Evolutionary conservation across 495 filamentous ascomycete species (phyloP), one percentile per base, ranked within the genome.

Genomic region (Penicillium paxilli): DNA sequence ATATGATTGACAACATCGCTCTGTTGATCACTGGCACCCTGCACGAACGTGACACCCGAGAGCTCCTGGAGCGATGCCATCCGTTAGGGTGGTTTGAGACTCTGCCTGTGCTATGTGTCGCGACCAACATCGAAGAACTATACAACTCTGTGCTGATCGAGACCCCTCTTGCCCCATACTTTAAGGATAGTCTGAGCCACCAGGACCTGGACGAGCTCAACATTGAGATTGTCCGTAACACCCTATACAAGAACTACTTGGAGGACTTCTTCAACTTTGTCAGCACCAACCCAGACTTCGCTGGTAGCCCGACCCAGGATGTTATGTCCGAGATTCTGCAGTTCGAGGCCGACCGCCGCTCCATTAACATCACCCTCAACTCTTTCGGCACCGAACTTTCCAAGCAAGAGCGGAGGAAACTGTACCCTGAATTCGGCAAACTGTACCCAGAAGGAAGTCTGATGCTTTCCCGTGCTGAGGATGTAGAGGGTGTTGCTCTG

Each of bases 1-100:
- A 99, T 79, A 99, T 99, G 94, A 99, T 99, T 72, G 94, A 99
- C 74, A 99, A 99, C 69, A 91, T 99, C 35, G 95, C 94, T 22
- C 86, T 99, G 20, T 85, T 99, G 62, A 99, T 99, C 71, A 99
- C 94, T 32, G 94, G 95, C 56, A 99, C 95, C 17, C 82, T 99
- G 17, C 94, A 98, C 71, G 95, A 98, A 75, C 85, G 94, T 65
- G 95, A 99, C 75, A 98, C 95, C 12, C 83, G 92, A 37, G 95
- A 98, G 74, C 83, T 99, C 58, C 74, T 99, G 47, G 94, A 97
- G 60, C 83, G 94, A 63, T 98, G 95, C 72, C 95, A 99, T 64
- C 95, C 94, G 12, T 83, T 99, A 1, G 94, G 94, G 52, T 96
- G 93, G 91, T 99, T 99, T 73, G 95, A 98, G 78, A 95, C 94